Evolutionary conservation across 257 asterid genomes (phyloP), one percentile per base, ranked within the genome.

Genomic region (Primulina huaijiensis): DNA sequence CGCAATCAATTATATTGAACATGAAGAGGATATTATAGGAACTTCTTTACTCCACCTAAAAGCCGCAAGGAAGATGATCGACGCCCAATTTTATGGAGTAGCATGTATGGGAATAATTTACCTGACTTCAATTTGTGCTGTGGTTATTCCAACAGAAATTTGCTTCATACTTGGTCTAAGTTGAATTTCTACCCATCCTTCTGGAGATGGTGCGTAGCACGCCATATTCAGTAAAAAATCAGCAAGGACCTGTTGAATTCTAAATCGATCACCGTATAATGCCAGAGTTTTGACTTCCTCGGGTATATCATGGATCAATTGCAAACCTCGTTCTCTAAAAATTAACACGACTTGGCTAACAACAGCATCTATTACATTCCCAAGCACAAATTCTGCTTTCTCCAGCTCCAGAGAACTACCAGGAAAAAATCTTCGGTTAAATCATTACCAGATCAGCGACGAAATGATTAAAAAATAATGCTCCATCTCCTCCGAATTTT

Each of bases 161-260:
- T 79, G 87, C 82, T 82, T 88, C 60, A 88, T 60, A 81, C 80
- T 89, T 37, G 95, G 92, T 53, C 78, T 83, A 59, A 92, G 87
- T 71, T 87, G 92, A 80, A 90, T 82, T 81, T 90, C 95, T 17
- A 92, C 89, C 98, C 98, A 92, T 65, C 98, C 97, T 6, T 79
- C 87, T 2, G 95, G 88, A 62, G 93, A 78, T 21, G 89, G 85
- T 31, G 97, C 86, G 64, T 79, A 82, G 12, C 76, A 85, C 10
- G 79, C 89, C 96, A 90, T 88, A 82, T 85, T 87, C 66, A 80
- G 74, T 74, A 92, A 78, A 73, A 92, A 88, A 69, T 90, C 92
- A 2, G 92, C 87, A 74, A 90, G 76, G 31, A 88, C 86, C 82
- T 90, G 98, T 77, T 92, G 96, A 65, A 88, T 77, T 78, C 98